phyloP scores from a whole-genome alignment of 2,329 filamentous ascomycete species.

The Ceratocystis ficicola region DNA sequence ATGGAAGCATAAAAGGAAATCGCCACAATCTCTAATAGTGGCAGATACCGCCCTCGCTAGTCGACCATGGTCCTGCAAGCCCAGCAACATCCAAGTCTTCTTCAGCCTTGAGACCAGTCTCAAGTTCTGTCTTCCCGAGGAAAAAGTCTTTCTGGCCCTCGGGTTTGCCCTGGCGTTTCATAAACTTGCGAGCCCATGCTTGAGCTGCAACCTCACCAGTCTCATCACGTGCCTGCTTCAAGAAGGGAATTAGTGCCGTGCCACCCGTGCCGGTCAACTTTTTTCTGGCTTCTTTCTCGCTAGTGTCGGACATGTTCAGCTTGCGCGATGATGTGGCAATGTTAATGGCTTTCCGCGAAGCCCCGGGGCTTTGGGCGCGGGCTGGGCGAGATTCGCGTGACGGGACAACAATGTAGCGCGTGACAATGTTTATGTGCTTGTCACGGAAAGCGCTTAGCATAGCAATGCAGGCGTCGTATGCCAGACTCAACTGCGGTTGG shows the following conservation, averaged over 20 bases:
- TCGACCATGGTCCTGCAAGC: constrained; percentile 75
- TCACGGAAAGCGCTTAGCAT: constrained; percentile 62
- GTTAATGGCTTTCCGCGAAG: constrained; percentile 42
- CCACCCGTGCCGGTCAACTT: constrained; percentile 76
- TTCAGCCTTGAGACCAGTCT: constrained; percentile 30
- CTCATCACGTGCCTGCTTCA: constrained; percentile 94
- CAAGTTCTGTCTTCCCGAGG: constrained; percentile 39
- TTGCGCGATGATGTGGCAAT: constrained; percentile 48
- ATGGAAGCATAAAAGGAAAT: background rate
- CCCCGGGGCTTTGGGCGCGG: constrained; percentile 46
- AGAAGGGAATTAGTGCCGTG: constrained; percentile 83
- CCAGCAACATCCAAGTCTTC: constrained; percentile 46
- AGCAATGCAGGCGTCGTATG: constrained; percentile 80
- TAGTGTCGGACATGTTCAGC: constrained; percentile 25
- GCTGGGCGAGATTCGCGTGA: constrained; percentile 61
- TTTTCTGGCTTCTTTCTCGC: constrained; percentile 17
- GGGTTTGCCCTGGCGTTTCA: constrained; percentile 40
- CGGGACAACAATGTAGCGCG: constrained; percentile 86
- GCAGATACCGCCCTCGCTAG: constrained; percentile 61
- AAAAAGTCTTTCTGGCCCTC: constrained; percentile 47
- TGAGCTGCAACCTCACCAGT: constrained; percentile 82
- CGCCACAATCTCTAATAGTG: constrained; percentile 33
- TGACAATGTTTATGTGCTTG: constrained; percentile 93
- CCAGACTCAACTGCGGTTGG: constrained; percentile 57
- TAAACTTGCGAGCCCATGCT: constrained; percentile 47